phyloP scores from a whole-genome alignment of 2,329 filamentous ascomycete species.

The Calonectria montana region DNA sequence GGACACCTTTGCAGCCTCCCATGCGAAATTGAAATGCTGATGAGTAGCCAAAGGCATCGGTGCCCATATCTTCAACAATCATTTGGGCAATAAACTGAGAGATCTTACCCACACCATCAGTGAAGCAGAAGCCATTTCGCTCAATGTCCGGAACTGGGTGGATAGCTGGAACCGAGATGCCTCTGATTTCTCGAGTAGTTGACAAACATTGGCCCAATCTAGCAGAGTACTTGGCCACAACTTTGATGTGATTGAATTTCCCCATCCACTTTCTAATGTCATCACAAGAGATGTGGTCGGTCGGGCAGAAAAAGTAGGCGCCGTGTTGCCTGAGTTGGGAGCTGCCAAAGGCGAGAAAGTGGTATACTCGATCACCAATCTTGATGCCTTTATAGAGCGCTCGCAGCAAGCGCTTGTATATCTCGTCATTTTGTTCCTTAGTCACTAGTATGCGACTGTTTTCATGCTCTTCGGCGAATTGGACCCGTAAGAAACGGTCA shows the following conservation, averaged over 20 bases:
- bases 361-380: slow-evolving; percentile 84
- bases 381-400: slow-evolving; percentile 81
- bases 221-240: slow-evolving; percentile 90
- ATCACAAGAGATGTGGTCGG: slow-evolving; percentile 73
- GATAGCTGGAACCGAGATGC: slow-evolving; percentile 69
- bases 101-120: slow-evolving; percentile 95
- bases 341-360: slow-evolving; percentile 94
- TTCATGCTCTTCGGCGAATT: slow-evolving; percentile 85
- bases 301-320: slow-evolving; percentile 90
- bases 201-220: slow-evolving; percentile 96
- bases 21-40: slow-evolving; percentile 93
- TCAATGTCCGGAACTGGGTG: slow-evolving; percentile 77
- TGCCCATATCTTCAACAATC: slow-evolving; percentile 75
- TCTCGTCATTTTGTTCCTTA: slow-evolving; percentile 70
- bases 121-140: slow-evolving; percentile 78
- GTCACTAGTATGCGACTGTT: slow-evolving; percentile 67
- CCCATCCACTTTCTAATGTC: slow-evolving; percentile 91
- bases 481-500: slow-evolving; percentile 88
- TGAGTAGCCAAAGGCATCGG: slow-evolving; percentile 70
- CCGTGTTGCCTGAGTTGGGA: slow-evolving; percentile 94
- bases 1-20: slow-evolving; percentile 90
- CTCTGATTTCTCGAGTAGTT: slow-evolving; percentile 81
- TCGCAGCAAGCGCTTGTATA: slow-evolving; percentile 80
- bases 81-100: slow-evolving; percentile 80
- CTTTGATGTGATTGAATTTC: slow-evolving; percentile 80